Conservation (phyloP, 306 rosid genomes). For the Coriaria nepalensis region DNA sequence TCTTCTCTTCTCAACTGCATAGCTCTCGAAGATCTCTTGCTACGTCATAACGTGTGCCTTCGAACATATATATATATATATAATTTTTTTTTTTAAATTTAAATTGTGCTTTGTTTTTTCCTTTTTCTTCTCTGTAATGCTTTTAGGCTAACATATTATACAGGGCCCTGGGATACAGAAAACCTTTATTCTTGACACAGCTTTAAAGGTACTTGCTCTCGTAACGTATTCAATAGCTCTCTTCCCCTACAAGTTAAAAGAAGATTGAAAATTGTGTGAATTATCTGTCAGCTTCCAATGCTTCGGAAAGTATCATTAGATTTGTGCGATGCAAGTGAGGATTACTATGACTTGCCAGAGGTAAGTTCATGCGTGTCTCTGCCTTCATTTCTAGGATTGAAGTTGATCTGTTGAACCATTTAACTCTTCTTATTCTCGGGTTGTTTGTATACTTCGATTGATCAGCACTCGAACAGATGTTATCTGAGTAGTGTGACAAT, state of each 20-base stretch:
- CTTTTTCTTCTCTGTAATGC: background rate
- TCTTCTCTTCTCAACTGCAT: constrained; percentile 50
- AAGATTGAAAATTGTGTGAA: no score
- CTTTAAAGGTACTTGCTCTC: constrained; percentile 41
- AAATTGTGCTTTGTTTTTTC: background rate
- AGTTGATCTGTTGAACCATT: no score
- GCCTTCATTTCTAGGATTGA: background rate
- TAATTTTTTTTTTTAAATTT: background rate
- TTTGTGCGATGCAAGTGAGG: constrained; percentile 65
- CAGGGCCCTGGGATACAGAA: constrained; percentile 59
- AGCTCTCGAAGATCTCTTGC: constrained; percentile 72
- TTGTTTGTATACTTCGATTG: no score
- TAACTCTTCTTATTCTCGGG: no score
- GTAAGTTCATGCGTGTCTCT: constrained; percentile 28
- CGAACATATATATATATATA: no score
- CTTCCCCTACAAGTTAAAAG: background rate
- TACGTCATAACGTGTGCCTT: constrained; percentile 73
- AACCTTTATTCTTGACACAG: constrained; percentile 40
- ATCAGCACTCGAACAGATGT: constrained; percentile 28
- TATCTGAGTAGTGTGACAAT: constrained; percentile 44
- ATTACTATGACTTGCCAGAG: constrained; percentile 53
- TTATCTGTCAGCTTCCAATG: constrained; percentile 39
- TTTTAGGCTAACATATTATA: background rate
- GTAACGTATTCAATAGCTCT: background rate
- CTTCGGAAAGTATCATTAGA: constrained; percentile 64